These are phyloP conservation scores for Penicillium ochrochloron DNA, from an alignment of 495 filamentous ascomycete species.

Conservation along the genomic window DNA sequence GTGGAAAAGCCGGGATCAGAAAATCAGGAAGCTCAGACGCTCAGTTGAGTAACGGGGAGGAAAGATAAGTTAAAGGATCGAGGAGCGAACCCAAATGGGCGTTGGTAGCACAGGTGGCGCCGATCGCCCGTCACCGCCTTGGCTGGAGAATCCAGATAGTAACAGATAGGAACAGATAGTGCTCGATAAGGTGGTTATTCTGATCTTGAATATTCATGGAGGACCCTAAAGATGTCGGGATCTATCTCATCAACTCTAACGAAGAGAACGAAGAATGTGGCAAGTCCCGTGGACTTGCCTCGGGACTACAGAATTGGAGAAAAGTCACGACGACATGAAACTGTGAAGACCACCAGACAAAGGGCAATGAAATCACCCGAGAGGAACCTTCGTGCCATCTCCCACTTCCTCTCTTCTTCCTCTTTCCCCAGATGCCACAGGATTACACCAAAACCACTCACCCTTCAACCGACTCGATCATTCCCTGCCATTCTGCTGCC, in stretches of 20 bases:
- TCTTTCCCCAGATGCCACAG: background rate
- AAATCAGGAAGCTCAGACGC: conserved; percentile 13
- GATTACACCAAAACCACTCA: background rate
- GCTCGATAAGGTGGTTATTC: background rate
- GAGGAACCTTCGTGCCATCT: conserved; percentile 1
- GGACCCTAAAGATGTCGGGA: background rate
- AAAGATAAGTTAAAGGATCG: conserved; percentile 22
- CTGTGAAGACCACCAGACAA: background rate
- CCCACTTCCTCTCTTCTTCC: background rate
- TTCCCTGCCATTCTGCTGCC: background rate
- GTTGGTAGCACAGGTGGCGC: conserved; percentile 24
- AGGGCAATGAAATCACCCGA: background rate
- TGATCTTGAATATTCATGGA: background rate
- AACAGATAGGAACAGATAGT: background rate
- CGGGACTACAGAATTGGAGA: background rate
- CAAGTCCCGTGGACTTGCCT: background rate
- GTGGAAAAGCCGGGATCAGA: conserved; percentile 22
- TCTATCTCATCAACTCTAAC: background rate
- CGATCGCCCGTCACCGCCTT: conserved; percentile 37
- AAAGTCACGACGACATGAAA: background rate
- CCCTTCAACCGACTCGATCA: background rate
- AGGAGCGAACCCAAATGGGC: conserved; percentile 18
- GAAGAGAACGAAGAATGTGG: background rate
- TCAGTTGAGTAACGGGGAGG: background rate
- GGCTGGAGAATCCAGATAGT: background rate